Percentiles rank a stretch among this genome's conserved stretches.
Evolutionary conservation across 169 alveolate species (phyloP).

Genomic region (Eimeria acervulina): DNA sequence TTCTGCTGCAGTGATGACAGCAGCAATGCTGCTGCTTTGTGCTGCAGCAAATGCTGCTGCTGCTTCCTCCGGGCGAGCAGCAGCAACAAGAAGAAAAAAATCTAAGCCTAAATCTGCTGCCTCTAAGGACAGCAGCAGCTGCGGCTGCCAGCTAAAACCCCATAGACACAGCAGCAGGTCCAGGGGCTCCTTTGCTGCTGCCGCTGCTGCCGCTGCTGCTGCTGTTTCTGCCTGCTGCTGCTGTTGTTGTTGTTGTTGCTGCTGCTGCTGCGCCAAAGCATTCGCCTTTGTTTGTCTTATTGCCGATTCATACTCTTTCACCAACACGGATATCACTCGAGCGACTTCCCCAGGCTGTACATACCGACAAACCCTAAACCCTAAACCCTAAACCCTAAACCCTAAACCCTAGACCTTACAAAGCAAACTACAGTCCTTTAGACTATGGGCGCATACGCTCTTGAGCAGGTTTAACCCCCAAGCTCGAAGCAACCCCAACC

Average conservation of each 20-base stretch:
- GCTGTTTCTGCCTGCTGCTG: not conserved
- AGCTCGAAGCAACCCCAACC: too few relatives aligned
- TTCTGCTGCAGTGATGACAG: conserved; percentile 4
- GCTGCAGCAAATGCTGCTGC: conserved; percentile 3
- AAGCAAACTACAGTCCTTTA: not conserved
- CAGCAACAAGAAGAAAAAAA: not conserved
- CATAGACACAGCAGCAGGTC: conserved; percentile 39
- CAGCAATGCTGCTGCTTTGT: conserved; percentile 5
- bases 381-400: not conserved
- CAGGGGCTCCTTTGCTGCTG: not conserved
- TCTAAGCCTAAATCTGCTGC: not conserved
- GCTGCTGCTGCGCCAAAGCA: not conserved
- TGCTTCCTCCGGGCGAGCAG: not conserved
- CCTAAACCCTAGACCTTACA: not conserved
- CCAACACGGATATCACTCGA: not conserved
- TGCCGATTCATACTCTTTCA: not conserved
- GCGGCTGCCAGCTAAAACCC: not conserved
- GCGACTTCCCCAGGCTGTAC: conserved; percentile 42
- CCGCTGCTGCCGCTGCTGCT: not conserved
- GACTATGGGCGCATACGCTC: too few relatives aligned
- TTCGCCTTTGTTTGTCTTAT: conserved; percentile 33
- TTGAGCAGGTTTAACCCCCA: too few relatives aligned
- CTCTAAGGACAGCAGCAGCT: not conserved
- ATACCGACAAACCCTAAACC: not conserved
- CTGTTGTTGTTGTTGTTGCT: not conserved